phyloP scores from a whole-genome alignment of 768 basidiomycete genomes.

The Pisolithus marmoratus region DNA sequence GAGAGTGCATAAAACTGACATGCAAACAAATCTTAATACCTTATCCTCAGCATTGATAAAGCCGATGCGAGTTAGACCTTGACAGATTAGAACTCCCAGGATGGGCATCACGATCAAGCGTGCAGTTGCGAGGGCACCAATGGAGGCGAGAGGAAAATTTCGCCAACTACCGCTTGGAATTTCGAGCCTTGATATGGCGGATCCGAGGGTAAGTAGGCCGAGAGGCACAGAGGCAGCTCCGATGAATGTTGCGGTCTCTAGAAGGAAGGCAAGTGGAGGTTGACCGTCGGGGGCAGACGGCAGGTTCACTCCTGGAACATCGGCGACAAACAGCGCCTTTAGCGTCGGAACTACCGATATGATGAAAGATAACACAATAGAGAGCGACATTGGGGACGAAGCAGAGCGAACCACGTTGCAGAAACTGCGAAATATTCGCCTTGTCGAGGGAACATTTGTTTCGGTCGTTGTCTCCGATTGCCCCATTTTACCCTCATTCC shows the following conservation, averaged over 20 bases:
- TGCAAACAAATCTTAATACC: constrained; percentile 61
- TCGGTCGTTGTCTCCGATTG: not conserved
- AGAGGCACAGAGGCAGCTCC: constrained; percentile 61
- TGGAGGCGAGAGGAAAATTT: constrained; percentile 45
- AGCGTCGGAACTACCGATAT: constrained; percentile 51
- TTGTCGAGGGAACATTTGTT: not conserved
- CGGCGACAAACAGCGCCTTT: constrained; percentile 53
- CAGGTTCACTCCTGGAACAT: constrained; percentile 37
- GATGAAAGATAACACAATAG: constrained; percentile 49
- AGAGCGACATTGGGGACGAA: constrained; percentile 43
- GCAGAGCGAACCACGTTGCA: constrained; percentile 31
- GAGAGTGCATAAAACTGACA: constrained; percentile 37
- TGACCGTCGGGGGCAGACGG: constrained; percentile 57
- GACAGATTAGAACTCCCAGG: constrained; percentile 52
- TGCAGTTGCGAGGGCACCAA: constrained; percentile 44
- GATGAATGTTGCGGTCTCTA: constrained; percentile 53
- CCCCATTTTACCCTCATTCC: not conserved
- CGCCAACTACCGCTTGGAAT: constrained; percentile 44
- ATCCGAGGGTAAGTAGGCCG: constrained; percentile 57
- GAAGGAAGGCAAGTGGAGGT: constrained; percentile 57
- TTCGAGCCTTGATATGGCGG: constrained; percentile 53
- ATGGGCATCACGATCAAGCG: constrained; percentile 56
- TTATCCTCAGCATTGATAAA: constrained; percentile 48
- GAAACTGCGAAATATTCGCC: not conserved
- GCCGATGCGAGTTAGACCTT: constrained; percentile 42